Base-by-base conservation (phyloP, 768 basidiomycete species). In the Leccinum subgranulosum region DNA sequence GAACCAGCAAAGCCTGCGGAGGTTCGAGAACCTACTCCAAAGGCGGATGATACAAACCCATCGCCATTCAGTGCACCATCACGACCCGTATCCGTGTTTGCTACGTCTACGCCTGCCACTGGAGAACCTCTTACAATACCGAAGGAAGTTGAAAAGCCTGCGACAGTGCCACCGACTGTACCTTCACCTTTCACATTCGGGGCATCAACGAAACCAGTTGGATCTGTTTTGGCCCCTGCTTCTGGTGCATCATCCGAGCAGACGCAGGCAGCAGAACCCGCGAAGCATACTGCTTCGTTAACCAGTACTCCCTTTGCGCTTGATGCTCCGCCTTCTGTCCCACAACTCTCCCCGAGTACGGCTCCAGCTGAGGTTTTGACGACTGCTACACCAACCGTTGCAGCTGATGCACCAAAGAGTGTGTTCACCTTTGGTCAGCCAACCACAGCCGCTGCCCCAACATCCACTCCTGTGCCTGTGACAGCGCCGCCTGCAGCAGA, bases 391-490 rank as follows among this genome's bases (percentile, higher is more conserved):
- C 29, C 64, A 15, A 39, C 55, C 10, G 15, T 53, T 47, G 53
- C 64, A 14, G 49, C 67, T 4, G 70, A 74, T 28, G 64, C 72
- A 7, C 67, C 75, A 17, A 75, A 75, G 54, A 62, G 58, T 51
- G 60, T 12, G 17, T 76, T 78, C 53, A 51, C 69, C 6, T 76
- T 79, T 60, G 69, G 69, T 50, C 66, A 63, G 48, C 53, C 67
- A 2, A 8, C 67, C 25, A 17, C 60, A 17, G 3, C 55, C 17
- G 33, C 63, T 21, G 29, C 59, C 19, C 45, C 64, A 11, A 45
- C 53, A 8, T 19, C 67, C 2, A 36, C 55, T 0, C 45, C 68
- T 14, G 31, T 53, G 17, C 33, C 64, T 4, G 54, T n/a, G 50
- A 46, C 17, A 19, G 47, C 56, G 15, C 48, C 56, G 15, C 49